Evolutionary conservation across 495 filamentous ascomycete species (phyloP), one percentile per base, ranked within the genome.

Genomic region (Penicillium dipodomyicola): DNA sequence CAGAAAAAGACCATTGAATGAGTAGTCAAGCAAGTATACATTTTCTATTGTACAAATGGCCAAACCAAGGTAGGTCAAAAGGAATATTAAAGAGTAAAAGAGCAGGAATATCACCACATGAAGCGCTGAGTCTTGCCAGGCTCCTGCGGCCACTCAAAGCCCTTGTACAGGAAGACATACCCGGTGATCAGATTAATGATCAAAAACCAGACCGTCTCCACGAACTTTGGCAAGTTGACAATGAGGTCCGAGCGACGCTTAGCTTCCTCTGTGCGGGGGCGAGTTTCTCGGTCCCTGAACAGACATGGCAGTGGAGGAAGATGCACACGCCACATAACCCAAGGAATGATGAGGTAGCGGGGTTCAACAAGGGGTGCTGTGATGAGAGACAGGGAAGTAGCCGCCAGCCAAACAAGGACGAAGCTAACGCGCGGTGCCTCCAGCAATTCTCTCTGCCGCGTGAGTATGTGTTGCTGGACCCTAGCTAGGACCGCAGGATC

Each of bases 361-460:
- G 92, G 92, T 64, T 98, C 94, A 11, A 98, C 93, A 2, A 98
- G 80, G 3, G 94, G 91, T 0, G 95, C 92, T 0, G 91, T 91
- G 43, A 95, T 68, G 22, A 97, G 80, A 2, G 89, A 92, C 8
- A 94, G 79, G 0, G 85, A 59, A 0, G 90, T 90, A 0, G 93
- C 77, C 11, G 82, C 70, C 4, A 96, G 74, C 81, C 87, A 92
- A 39, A 96, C 75, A 27, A 87, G 67, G 23, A 84, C 73, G 58
- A 86, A 87, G 61, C 82, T 74, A 72, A 75, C 67, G 60, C 77
- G 60, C 15, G 74, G 69, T 1, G 65, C 39, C n/a, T 62, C 62
- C 41, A 65, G 52, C 43, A 72, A 67, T 10, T 71, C 53, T 40
- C 61, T 59, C 47, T 72, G 73, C 15, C 76, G 76, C 46, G 69